These are phyloP conservation scores for Trichoderma afroharzianum DNA, from an alignment of 2,329 filamentous ascomycete species.

Conservation along the genomic window DNA sequence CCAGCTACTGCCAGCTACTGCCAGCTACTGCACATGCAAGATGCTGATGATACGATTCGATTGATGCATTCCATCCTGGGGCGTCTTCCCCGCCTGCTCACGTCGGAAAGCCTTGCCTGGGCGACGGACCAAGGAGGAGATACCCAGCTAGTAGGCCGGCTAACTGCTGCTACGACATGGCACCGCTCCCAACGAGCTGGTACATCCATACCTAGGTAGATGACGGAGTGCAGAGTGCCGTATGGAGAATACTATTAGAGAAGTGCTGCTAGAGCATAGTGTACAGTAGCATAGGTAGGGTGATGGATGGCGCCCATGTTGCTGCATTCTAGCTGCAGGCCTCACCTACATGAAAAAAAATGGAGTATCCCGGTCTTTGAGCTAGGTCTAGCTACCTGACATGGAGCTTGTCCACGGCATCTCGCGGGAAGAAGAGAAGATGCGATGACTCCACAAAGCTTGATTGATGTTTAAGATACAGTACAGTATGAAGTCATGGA, in stretches of 20 bases:
- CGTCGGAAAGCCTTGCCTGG: background rate
- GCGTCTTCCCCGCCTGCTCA: background rate
- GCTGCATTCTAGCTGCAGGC: slow-evolving; percentile 14
- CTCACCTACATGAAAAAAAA: slow-evolving; percentile 11
- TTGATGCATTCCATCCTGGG: slow-evolving; percentile 11
- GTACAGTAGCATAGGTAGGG: background rate
- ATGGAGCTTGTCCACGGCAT: background rate
- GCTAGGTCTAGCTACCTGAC: background rate
- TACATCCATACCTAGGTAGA: background rate
- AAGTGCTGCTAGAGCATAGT: background rate
- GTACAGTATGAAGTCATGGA: background rate
- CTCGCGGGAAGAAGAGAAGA: background rate
- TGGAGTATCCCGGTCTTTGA: slow-evolving; percentile 11
- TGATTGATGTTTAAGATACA: background rate
- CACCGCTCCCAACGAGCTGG: background rate
- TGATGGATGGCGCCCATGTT: background rate
- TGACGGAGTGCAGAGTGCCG: background rate
- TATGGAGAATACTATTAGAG: background rate
- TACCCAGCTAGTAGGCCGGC: background rate
- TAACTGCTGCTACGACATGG: background rate
- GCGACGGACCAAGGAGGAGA: background rate
- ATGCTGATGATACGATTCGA: slow-evolving; percentile 10
- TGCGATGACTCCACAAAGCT: background rate
- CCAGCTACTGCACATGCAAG: slow-evolving; percentile 11
- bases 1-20: slow-evolving; percentile 9